A percentile compares a stretch with the other conserved stretches of the same genome.
Conservation (phyloP, 1,284 basidiomycete species). For the Cutaneotrichosporon sp. region DNA sequence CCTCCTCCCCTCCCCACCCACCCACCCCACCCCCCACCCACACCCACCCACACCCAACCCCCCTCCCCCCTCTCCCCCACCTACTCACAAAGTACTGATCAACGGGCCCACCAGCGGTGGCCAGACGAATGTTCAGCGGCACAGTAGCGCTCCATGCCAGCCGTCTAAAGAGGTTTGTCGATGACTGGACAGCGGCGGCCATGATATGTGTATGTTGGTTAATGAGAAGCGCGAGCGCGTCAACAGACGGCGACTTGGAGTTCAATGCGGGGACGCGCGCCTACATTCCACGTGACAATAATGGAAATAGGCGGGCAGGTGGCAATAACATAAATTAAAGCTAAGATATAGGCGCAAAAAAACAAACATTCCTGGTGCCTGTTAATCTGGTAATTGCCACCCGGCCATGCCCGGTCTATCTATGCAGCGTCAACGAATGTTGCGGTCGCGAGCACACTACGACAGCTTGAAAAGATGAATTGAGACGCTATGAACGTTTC, state of each 20-base stretch:
- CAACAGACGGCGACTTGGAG: neutral
- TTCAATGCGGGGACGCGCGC: neutral
- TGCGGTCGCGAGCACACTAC: no score
- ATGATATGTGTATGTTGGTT: neutral
- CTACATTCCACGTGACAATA: neutral
- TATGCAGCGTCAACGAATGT: no score
- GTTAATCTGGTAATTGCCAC: neutral
- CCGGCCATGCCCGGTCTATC: no score
- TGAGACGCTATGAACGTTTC: no score
- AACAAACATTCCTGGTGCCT: neutral
- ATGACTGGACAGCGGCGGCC: conserved; percentile 30
- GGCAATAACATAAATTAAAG: no score
- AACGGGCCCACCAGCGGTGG: conserved; percentile 34
- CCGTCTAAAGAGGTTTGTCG: conserved; percentile 47
- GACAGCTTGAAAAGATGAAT: no score
- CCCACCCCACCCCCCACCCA: no score
- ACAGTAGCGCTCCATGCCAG: conserved; percentile 51
- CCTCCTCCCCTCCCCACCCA: no score
- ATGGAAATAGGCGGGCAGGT: neutral
- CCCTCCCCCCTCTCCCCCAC: no score
- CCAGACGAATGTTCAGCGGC: conserved; percentile 43
- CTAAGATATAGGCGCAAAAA: neutral
- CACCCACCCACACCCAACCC: no score
- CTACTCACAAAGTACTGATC: conserved; percentile 50
- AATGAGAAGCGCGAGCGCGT: neutral